Evolutionary conservation across 441 rosid species (phyloP).

Genomic region (Erysimum cheiri): DNA sequence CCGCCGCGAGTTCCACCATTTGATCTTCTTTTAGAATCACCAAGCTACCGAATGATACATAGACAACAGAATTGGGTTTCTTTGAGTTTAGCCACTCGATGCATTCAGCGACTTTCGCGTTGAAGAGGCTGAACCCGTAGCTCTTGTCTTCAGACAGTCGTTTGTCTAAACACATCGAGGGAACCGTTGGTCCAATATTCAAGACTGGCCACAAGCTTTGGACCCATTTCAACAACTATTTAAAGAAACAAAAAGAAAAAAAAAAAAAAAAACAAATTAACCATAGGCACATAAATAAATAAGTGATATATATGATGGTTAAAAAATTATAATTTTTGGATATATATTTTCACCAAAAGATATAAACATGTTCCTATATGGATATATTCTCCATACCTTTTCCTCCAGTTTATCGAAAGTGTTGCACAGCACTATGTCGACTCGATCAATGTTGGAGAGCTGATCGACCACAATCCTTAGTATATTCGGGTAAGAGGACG

Average conservation of each 20-base stretch:
- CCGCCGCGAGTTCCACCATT: constrained; percentile 58
- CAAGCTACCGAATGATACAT: constrained; percentile 65
- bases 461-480: constrained; percentile 57
- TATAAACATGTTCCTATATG: background rate
- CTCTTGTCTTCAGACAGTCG: constrained; percentile 49
- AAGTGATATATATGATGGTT: background rate
- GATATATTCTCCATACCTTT: constrained; percentile 49
- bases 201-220: constrained; percentile 47
- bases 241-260: background rate
- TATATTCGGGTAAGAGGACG: constrained; percentile 60
- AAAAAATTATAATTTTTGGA: background rate
- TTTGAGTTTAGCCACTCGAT: constrained; percentile 55
- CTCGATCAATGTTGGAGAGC: constrained; percentile 60
- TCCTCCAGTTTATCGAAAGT: constrained; percentile 67
- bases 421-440: constrained; percentile 63
- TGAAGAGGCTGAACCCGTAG: constrained; percentile 55
- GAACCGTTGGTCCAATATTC: constrained; percentile 70
- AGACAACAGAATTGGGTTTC: constrained; percentile 56
- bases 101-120: constrained; percentile 33
- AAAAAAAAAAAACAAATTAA: no score
- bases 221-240: constrained; percentile 55
- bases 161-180: constrained; percentile 67
- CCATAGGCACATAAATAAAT: background rate
- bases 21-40: constrained; percentile 43
- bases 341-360: background rate